Base-by-base conservation (phyloP, 768 basidiomycete species). In the Goffeauzyma gilvescens region DNA sequence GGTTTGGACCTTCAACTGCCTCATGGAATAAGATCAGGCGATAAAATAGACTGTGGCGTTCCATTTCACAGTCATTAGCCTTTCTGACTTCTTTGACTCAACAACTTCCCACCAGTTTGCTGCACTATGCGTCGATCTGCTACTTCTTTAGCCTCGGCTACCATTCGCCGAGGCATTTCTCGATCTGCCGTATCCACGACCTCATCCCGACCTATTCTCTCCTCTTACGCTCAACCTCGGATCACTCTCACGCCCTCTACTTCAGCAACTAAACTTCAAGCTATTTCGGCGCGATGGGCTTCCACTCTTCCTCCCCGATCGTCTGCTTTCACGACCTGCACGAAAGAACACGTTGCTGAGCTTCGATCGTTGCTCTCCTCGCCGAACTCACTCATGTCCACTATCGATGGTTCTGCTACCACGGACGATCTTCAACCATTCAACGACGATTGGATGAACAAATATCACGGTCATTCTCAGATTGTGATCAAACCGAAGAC, bases 401-500 rank as follows among this genome's bases (percentile, higher is more conserved):
- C 65, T 3, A 46, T 65, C 8, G 63, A 65, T 38, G 45, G 51
- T 1, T 50, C 59, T 1, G 60, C 58, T 0, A 48, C 49, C 0
- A 15, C 13, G 6, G 64, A 60, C 8, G 89, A 93, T 50, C 72
- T 96, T 22, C 69, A 70, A 3, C 69, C 66, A 2, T 90, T 72
- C 71, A 96, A 98, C 63, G 67, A 72, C 50, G 90, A 98, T 63
- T 93, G 87, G 89, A 85, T 93, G 79, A 78, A 79, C 54, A 90
- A 90, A 63, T 96, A 87, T 61, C 72, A 71, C 41, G 93, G 90
- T n/a, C 64, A 69, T 14, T 75, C 83, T 7, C 75, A 76, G 13
- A 79, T 86, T 21, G 81, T 98, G 10, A 69, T 96, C 39, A 84
- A 80, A 59, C 93, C 93, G 5, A 81, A 77, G 53, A 76, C 81